A percentile compares a stretch with the other conserved stretches of the same genome.
phyloP scores from a whole-genome alignment of 805 yeast species.

The Metschnikowia drakensbergensis region DNA sequence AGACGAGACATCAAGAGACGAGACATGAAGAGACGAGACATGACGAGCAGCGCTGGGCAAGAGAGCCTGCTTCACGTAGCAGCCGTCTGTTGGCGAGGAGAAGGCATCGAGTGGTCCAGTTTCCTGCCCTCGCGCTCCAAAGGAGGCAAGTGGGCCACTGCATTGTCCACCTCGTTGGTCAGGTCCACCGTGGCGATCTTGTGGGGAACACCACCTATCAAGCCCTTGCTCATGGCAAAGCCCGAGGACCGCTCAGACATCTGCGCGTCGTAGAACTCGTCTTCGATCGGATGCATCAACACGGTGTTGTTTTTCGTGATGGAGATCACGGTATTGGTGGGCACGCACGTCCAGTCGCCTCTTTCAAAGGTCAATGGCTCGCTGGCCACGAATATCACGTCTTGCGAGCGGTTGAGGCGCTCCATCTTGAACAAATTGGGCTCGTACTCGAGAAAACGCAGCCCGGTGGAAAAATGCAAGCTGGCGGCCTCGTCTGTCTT shows the following conservation, averaged over 20 bases:
- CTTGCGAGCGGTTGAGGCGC: slow-evolving; percentile 85
- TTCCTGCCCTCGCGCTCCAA: slow-evolving; percentile 36
- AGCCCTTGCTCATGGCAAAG: slow-evolving; percentile 86
- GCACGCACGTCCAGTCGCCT: slow-evolving; percentile 96
- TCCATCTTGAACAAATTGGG: slow-evolving; percentile 96
- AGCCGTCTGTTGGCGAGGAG: neutral
- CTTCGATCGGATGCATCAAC: slow-evolving; percentile 82
- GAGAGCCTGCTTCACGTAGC: neutral
- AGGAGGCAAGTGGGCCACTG: slow-evolving; percentile 32
- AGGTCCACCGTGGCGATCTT: slow-evolving; percentile 27
- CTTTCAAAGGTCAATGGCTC: slow-evolving; percentile 96
- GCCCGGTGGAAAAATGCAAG: slow-evolving; percentile 89
- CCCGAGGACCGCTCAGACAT: slow-evolving; percentile 67
- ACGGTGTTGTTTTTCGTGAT: slow-evolving; percentile 78
- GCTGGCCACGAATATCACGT: slow-evolving; percentile 93
- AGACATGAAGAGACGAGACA: neutral
- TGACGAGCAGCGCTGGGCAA: too few relatives aligned
- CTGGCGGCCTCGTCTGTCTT: slow-evolving; percentile 95
- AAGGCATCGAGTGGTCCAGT: slow-evolving; percentile 1
- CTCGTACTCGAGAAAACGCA: slow-evolving; percentile 81
- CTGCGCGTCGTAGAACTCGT: slow-evolving; percentile 79
- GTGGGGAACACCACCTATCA: slow-evolving; percentile 86
- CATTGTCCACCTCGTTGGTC: slow-evolving; percentile 19
- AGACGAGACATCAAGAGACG: neutral
- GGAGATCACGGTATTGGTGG: slow-evolving; percentile 83